Percentiles rank a stretch among this genome's conserved stretches.
Evolutionary conservation across 2,329 filamentous ascomycete genomes (phyloP).

Genomic region (Clonostachys rosea): DNA sequence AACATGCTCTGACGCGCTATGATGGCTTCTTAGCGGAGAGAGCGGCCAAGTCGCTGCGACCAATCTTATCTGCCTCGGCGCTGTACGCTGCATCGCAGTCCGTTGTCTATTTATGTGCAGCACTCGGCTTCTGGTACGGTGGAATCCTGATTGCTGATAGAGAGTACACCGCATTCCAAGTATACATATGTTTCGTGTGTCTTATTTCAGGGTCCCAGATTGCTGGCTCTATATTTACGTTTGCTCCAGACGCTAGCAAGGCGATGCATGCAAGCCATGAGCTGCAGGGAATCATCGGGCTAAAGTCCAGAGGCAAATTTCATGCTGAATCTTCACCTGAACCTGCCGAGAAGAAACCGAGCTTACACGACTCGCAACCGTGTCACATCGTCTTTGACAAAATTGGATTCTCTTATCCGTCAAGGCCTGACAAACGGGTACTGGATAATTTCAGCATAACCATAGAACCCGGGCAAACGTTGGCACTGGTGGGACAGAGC

Average conservation of each 20-base stretch:
- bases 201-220: constrained; percentile 38
- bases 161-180: constrained; percentile 45
- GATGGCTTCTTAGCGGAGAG: constrained; percentile 14
- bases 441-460: constrained; percentile 21
- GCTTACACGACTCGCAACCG: constrained; percentile 16
- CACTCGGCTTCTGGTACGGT: constrained; percentile 91
- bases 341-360: constrained; percentile 23
- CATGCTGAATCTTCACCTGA: constrained; percentile 14
- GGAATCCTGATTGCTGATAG: constrained; percentile 66
- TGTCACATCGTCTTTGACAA: constrained; percentile 75
- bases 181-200: constrained; percentile 44
- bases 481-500: constrained; percentile 84
- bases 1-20: constrained; percentile 66
- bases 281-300: constrained; percentile 1
- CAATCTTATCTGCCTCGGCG: constrained; percentile 45
- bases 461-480: constrained; percentile 65
- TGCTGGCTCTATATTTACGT: constrained; percentile 3
- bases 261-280: background rate
- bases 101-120: constrained; percentile 76
- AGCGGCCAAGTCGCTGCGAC: constrained; percentile 43
- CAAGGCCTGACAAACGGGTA: constrained; percentile 16
- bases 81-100: constrained; percentile 55
- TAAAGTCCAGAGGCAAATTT: constrained; percentile 4
- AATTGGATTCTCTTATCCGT: constrained; percentile 88
- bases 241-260: constrained; percentile 3